These are phyloP conservation scores for Sugiyamaella chiloensis DNA, from an alignment of 805 yeast genomes.

Conservation along the genomic window DNA sequence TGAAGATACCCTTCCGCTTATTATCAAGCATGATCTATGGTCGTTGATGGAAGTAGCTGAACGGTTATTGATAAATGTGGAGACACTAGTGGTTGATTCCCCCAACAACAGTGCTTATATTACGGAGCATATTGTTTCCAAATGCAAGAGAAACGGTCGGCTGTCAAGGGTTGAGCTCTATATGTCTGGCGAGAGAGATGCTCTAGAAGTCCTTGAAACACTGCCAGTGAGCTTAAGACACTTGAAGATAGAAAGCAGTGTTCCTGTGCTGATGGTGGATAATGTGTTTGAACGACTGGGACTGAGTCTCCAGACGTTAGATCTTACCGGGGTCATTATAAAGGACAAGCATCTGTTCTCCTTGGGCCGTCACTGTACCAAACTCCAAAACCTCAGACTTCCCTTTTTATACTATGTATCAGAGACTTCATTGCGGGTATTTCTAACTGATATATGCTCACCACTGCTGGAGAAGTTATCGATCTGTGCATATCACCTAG, in stretches of 20 bases:
- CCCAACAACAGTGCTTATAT: neutral
- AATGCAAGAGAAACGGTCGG: neutral
- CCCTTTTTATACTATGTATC: conserved; percentile 11
- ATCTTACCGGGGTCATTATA: neutral
- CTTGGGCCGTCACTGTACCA: neutral
- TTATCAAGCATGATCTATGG: neutral
- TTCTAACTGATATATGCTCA: conserved; percentile 9
- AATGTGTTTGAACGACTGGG: neutral
- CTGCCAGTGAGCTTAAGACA: too few species aligned
- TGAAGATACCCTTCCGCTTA: neutral
- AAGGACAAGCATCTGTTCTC: neutral
- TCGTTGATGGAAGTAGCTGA: neutral
- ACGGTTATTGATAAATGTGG: neutral
- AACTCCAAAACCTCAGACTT: conserved; percentile 1
- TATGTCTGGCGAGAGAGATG: neutral
- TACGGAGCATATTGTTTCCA: neutral
- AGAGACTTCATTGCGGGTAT: conserved; percentile 7
- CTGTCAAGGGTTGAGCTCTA: neutral
- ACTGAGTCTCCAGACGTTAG: neutral
- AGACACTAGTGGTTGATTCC: neutral
- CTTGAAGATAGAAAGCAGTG: too few species aligned
- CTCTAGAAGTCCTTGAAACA: neutral
- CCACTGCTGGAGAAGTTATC: conserved; percentile 10
- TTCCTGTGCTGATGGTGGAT: too few species aligned
- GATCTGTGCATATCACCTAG: conserved; percentile 9